These are phyloP conservation scores for Paraphoma chrysanthemicola DNA, from an alignment of 2,329 filamentous ascomycete genomes.

Conservation along the genomic window DNA sequence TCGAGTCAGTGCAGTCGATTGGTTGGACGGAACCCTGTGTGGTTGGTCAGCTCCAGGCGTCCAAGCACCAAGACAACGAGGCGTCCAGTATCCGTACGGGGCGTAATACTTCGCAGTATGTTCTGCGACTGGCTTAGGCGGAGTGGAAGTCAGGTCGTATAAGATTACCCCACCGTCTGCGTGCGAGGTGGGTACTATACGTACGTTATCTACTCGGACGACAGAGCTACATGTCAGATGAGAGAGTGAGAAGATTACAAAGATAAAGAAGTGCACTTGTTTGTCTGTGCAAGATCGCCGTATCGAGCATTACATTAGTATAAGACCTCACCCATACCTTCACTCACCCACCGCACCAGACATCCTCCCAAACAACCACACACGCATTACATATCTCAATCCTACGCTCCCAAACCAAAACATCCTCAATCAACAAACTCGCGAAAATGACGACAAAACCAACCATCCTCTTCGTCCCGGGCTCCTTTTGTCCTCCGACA, in stretches of 20 bases:
- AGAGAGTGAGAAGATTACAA: no score
- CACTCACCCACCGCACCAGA: no score
- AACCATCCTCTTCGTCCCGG: constrained; percentile 27
- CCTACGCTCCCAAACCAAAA: no score
- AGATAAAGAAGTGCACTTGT: no score
- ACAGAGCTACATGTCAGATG: no score
- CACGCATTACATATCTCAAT: not conserved
- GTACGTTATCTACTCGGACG: not conserved
- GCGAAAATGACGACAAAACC: constrained; percentile 9
- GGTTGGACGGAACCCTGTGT: not conserved
- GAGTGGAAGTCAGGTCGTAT: not conserved
- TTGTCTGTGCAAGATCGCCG: no score
- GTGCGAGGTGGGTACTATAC: not conserved
- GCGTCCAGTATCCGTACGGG: not conserved
- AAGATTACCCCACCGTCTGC: not conserved
- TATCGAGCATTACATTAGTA: no score
- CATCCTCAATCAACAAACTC: not conserved
- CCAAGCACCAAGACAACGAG: not conserved
- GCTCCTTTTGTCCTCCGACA: constrained; percentile 21
- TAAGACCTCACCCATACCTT: no score
- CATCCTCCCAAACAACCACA: no score
- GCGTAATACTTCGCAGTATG: not conserved
- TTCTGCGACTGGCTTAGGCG: not conserved
- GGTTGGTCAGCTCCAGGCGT: not conserved
- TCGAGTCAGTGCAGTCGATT: not conserved